Base-by-base conservation (phyloP, 371 early-diverging fungal species). In the Mucor velutinosus region DNA sequence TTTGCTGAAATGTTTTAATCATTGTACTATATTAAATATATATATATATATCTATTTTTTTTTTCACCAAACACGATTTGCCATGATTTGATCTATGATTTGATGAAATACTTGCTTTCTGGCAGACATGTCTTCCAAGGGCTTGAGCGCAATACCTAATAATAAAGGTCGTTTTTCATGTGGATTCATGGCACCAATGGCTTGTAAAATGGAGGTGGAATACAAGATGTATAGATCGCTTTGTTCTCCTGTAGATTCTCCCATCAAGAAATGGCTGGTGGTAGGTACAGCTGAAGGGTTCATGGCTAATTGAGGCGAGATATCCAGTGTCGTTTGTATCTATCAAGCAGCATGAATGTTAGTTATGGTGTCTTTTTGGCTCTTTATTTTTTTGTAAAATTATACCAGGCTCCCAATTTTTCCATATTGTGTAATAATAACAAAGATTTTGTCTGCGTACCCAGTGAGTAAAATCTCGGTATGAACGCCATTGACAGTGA, bases 391-490 rank as follows among this genome's bases (percentile, higher is more conserved):
- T n/a, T 7, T 8, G 35, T 10, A 33, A 27, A 19, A 19, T 29
- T 17, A 58, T 80, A 89, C 89, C 82, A 89, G 58, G 65, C 85
- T 87, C 11, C 89, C 89, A 49, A 87, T 84, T 63, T 78, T 83
- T 58, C 88, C 88, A 66, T 83, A 87, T 33, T 89, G 92, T 3
- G 87, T 86, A 47, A 90, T 76, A 7, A 91, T 69, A 55, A 89
- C 78, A 47, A 92, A 83, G 39, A 91, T 87, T 69, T 85, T 88
- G 78, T 91, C 89, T 4, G 72, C 45, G 58, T 87, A 91, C 0
- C 89, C 87, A 11, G 86, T 78, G 4, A 87, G 76, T 0, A 89
- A 76, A 7, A 88, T 84, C 43, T 92, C 91, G 1, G 91, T 91
- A 67, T 90, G 89, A 21, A 69, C 57, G 35, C 81, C 87, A 66